A percentile compares a stretch with the other conserved stretches of the same genome.
Conservation (phyloP, 2,329 filamentous ascomycete species). For the Sporothrix pallida region DNA sequence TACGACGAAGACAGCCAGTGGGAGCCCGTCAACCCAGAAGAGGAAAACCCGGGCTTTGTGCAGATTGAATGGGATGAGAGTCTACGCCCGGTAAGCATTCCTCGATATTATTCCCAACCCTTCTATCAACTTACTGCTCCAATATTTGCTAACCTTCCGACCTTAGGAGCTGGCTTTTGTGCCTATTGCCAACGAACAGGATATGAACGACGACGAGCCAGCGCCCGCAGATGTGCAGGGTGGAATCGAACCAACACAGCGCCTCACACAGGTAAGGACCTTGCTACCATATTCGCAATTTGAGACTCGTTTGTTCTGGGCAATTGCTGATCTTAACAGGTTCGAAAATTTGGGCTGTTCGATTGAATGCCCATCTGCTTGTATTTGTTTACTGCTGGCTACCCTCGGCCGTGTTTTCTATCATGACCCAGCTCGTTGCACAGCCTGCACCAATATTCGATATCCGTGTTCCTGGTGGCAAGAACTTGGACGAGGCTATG, state of each 20-base stretch:
- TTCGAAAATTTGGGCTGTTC: slow-evolving; percentile 46
- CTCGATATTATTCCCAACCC: too few relatives aligned
- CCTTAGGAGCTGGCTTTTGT: slow-evolving; percentile 41
- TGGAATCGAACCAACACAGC: slow-evolving; percentile 73
- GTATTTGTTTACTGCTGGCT: background rate
- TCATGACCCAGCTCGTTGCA: slow-evolving; percentile 79
- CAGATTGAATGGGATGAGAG: slow-evolving; percentile 77
- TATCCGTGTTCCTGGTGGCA: slow-evolving; percentile 59
- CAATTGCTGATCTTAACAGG: slow-evolving; percentile 39
- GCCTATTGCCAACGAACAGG: slow-evolving; percentile 51
- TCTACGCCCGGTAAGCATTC: slow-evolving; percentile 59
- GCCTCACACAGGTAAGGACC: slow-evolving; percentile 66
- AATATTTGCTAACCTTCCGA: background rate
- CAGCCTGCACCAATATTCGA: slow-evolving; percentile 78
- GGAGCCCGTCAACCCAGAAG: slow-evolving; percentile 69
- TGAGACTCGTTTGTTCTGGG: slow-evolving; percentile 41
- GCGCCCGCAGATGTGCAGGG: slow-evolving; percentile 39
- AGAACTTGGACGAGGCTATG: slow-evolving; percentile 63
- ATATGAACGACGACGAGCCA: slow-evolving; percentile 38
- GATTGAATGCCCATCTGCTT: slow-evolving; percentile 26
- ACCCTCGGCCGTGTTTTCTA: slow-evolving; percentile 25
- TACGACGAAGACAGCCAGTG: slow-evolving; percentile 73
- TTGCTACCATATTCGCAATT: background rate
- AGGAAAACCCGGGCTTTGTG: slow-evolving; percentile 68
- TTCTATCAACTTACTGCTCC: background rate